Evolutionary conservation across 2,329 filamentous ascomycete species (phyloP).

Genomic region (Xylariaceae sp.): DNA sequence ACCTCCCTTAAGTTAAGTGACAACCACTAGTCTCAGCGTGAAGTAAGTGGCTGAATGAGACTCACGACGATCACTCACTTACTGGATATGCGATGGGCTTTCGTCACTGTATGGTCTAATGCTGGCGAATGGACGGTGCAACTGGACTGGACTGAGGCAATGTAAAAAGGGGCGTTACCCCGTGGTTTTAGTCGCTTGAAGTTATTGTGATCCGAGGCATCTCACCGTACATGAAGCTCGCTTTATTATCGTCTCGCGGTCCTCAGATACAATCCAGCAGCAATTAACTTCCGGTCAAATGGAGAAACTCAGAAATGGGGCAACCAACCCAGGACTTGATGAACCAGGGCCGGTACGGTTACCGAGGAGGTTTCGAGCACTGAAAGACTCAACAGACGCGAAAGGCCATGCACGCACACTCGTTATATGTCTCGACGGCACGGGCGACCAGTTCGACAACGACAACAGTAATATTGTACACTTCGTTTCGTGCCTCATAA

Average conservation of each 20-base stretch:
- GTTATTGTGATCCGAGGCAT: no score
- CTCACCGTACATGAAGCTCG: no score
- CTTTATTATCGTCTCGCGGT: no score
- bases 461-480: slow-evolving; percentile 18
- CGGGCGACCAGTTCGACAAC: slow-evolving; percentile 17
- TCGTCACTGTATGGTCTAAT: neutral
- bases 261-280: neutral
- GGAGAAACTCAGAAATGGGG: neutral
- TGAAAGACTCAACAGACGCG: slow-evolving; percentile 3
- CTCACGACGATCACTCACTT: neutral
- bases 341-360: slow-evolving; percentile 1
- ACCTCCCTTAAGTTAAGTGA: neutral
- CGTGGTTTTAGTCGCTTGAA: no score
- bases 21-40: slow-evolving; percentile 3
- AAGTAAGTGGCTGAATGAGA: slow-evolving; percentile 8
- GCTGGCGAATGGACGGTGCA: no score
- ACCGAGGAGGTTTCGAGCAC: slow-evolving; percentile 10
- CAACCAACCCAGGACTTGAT: neutral
- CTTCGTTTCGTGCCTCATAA: slow-evolving; percentile 16
- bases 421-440: slow-evolving; percentile 17
- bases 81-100: neutral
- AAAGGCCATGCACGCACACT: slow-evolving; percentile 12
- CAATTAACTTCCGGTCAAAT: neutral
- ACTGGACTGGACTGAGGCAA: no score
- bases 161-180: no score